Percentiles rank a stretch among this genome's conserved stretches.
Conservation (phyloP, 352 stramenopile genomes). For the Phytophthora tubulina region DNA sequence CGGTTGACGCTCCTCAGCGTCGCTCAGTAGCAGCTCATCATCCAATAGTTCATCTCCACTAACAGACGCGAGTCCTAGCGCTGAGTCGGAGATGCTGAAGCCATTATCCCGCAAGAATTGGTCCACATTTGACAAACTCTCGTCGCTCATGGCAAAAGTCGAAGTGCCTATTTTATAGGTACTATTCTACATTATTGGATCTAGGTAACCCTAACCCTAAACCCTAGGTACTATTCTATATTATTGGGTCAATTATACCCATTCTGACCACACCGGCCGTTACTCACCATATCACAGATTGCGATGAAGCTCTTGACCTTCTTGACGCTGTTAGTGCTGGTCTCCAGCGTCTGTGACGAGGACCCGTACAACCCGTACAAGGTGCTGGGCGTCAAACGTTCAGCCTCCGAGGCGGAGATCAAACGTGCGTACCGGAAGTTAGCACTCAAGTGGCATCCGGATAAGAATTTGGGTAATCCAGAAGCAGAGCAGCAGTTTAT, state of each 20-base stretch:
- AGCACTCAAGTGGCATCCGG: conserved; percentile 92
- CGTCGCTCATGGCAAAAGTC: conserved; percentile 38
- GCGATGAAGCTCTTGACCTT: not conserved
- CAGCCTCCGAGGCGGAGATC: conserved; percentile 78
- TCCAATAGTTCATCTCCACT: conserved; percentile 46
- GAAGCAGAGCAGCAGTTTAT: conserved; percentile 81
- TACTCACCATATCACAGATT: not conserved
- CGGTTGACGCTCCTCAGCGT: conserved; percentile 36
- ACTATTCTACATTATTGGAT: too few relatives aligned
- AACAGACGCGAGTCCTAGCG: conserved; percentile 44
- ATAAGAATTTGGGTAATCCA: conserved; percentile 85
- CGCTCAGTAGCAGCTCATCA: conserved; percentile 54
- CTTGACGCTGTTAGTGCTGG: conserved; percentile 35
- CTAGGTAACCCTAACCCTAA: too few relatives aligned
- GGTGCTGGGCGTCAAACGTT: conserved; percentile 69
- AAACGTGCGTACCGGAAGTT: conserved; percentile 88
- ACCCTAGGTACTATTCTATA: too few relatives aligned
- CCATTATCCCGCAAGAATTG: conserved; percentile 84
- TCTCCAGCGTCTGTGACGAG: conserved; percentile 37
- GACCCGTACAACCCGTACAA: conserved; percentile 85
- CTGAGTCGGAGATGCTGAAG: conserved; percentile 59
- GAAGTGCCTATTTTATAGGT: not conserved
- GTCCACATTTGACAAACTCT: conserved; percentile 81
- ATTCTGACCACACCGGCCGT: too few relatives aligned
- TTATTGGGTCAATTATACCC: too few relatives aligned